A percentile compares a stretch with the other conserved stretches of the same genome.
These are phyloP conservation scores for Sarocladium brachiariae DNA, from an alignment of 2,329 filamentous ascomycete species.

Conservation along the genomic window DNA sequence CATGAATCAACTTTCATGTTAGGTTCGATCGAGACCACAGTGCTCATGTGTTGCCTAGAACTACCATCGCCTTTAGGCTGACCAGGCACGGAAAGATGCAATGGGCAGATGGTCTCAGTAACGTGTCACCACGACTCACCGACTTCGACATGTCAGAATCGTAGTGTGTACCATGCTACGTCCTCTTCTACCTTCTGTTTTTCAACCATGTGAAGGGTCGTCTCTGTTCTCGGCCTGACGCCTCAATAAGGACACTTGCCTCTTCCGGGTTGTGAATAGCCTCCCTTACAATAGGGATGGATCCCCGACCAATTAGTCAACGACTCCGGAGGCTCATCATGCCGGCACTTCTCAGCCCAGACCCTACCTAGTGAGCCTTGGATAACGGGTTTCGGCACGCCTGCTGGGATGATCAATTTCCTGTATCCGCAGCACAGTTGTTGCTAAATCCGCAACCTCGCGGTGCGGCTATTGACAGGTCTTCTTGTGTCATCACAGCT, in stretches of 20 bases:
- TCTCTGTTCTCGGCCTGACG: too few species aligned
- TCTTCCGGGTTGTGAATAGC: constrained; percentile 9
- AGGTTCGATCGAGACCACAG: too few species aligned
- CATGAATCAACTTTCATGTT: not conserved
- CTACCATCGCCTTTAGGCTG: too few species aligned
- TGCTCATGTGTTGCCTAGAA: too few species aligned
- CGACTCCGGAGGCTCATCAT: not conserved
- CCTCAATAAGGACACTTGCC: constrained; percentile 4
- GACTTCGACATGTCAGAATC: not conserved
- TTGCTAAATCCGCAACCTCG: too few species aligned
- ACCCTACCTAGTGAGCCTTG: too few species aligned
- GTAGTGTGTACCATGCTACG: not conserved
- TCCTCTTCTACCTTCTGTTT: too few species aligned
- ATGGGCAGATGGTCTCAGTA: not conserved
- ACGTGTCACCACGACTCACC: not conserved
- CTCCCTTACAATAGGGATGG: constrained; percentile 3
- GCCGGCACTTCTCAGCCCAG: not conserved
- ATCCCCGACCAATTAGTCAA: not conserved
- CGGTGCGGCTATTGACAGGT: not conserved
- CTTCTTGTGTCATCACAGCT: not conserved
- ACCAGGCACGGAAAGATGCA: not conserved
- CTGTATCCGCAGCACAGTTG: too few species aligned
- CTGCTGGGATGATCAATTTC: too few species aligned
- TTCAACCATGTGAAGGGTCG: too few species aligned
- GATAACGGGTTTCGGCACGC: too few species aligned